Base-by-base conservation (phyloP, 2,329 filamentous ascomycete species). In the Aspergillus alliaceus region DNA sequence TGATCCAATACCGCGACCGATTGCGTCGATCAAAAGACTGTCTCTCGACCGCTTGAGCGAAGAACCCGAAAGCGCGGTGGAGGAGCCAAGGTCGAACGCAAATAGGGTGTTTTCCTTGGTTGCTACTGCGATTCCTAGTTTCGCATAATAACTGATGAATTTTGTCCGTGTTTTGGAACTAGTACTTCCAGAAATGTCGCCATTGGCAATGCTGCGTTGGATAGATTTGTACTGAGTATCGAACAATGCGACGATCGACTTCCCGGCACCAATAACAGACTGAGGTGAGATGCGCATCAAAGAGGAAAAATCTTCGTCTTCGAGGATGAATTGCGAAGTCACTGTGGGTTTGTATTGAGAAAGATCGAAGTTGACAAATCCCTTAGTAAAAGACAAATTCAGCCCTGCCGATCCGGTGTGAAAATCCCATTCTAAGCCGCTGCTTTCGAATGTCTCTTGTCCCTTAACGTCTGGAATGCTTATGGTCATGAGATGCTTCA, bases 201-300 rank as follows among this genome's bases (percentile, higher is more conserved):
- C 51, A 12, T 72, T 57, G 14, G 72, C 59, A 51, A 78, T 73
- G 53, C 73, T 75, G 52, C 75, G 73, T 59, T 79, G 78, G 14
- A 79, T 67, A 1, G 78, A 78, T 59, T 75, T 72, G 60, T 78
- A 80, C 48, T 77, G 74, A n/a, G 77, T 74, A 61, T 80, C 77
- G 53, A 79, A 78, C 6, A 80, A 62, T 2, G 74, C 76, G 24
- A 81, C 64, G n/a, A 74, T 66, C 15, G 75, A 76, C 37, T 74
- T 65, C 24, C 71, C 73, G 8, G 74, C 74, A 8, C 68, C 76
- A 51, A 79, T 76, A 12, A 79, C 71, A 14, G 73, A 73, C 46
- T 75, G 72, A 6, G 75, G 68, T 6, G 77, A 77, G 40, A 79
- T 69, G 29, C 76, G 75, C 69, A 79, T 72, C 31, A 77, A 62